phyloP scores from a whole-genome alignment of 208 protist species.

The Willaertia magna region DNA sequence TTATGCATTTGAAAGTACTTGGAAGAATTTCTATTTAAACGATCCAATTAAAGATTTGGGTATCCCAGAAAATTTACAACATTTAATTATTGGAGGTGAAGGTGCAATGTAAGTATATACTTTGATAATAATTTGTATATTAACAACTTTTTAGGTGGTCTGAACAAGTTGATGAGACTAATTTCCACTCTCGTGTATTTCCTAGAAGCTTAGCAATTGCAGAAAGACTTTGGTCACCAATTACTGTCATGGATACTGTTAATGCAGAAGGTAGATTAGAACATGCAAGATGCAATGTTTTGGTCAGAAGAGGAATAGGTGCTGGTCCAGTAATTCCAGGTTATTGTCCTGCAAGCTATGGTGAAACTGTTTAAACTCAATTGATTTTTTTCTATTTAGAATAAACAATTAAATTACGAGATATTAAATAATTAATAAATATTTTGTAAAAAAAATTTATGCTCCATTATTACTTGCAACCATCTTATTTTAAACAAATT shows the following conservation, averaged over 20 bases:
- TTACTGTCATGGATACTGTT: neutral
- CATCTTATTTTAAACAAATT: too few species aligned
- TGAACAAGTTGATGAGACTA: conserved; percentile 22
- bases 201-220: conserved; percentile 19
- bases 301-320: conserved; percentile 15
- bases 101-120: too few species aligned
- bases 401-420: too few species aligned
- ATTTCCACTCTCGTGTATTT: conserved; percentile 24
- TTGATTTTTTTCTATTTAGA: too few species aligned
- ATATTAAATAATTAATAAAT: too few species aligned
- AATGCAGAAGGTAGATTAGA: neutral
- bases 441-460: too few species aligned
- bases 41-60: conserved; percentile 4
- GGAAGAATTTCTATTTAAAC: conserved; percentile 20
- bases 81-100: conserved; percentile 24
- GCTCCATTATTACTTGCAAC: too few species aligned
- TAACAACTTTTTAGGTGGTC: too few species aligned
- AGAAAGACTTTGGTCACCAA: conserved; percentile 23
- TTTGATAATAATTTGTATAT: too few species aligned
- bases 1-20: conserved; percentile 20
- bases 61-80: neutral
- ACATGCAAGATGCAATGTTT: neutral
- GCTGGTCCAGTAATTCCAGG: conserved; percentile 17
- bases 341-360: conserved; percentile 11
- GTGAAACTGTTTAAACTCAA: neutral